Percentiles rank a stretch among this genome's conserved stretches.
Conservation (phyloP, 805 yeast species). For the Vanderwaltozyma polyspora region DNA sequence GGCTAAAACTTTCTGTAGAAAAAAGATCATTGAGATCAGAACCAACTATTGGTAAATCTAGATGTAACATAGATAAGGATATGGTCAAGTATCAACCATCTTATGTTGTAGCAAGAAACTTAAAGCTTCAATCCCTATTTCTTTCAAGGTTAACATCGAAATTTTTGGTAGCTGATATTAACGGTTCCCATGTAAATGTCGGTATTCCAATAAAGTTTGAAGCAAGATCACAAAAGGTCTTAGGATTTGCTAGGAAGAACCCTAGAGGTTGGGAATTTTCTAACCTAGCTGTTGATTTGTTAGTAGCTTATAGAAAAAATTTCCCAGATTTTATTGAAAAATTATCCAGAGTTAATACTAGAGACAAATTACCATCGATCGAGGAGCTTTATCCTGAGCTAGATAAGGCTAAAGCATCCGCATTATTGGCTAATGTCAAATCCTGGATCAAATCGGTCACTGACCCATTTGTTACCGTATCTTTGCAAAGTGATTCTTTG, state of each 20-base stretch:
- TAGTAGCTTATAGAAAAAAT: slow-evolving; percentile 45
- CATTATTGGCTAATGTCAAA: slow-evolving; percentile 22
- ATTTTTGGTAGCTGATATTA: slow-evolving; percentile 45
- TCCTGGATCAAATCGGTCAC: slow-evolving; percentile 40
- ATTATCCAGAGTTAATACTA: slow-evolving; percentile 21
- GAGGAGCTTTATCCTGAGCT: slow-evolving; percentile 29
- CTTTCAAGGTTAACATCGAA: slow-evolving; percentile 71
- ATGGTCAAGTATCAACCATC: slow-evolving; percentile 54
- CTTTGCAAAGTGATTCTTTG: slow-evolving; percentile 68
- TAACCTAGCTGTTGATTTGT: slow-evolving; percentile 54
- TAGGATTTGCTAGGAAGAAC: slow-evolving; percentile 69
- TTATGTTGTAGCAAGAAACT: slow-evolving; percentile 45
- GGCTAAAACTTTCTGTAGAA: slow-evolving; percentile 44
- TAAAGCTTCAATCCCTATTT: slow-evolving; percentile 50
- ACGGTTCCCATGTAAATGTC: slow-evolving; percentile 47
- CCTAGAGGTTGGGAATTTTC: slow-evolving; percentile 75
- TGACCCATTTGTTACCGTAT: slow-evolving; percentile 47
- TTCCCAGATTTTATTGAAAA: slow-evolving; percentile 53
- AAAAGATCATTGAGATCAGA: slow-evolving; percentile 39
- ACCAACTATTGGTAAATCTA: slow-evolving; percentile 51
- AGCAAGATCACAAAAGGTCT: slow-evolving; percentile 63
- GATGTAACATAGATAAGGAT: slow-evolving; percentile 46
- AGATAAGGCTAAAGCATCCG: slow-evolving; percentile 19
- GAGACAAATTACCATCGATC: slow-evolving; percentile 19
- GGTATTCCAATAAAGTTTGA: slow-evolving; percentile 84